Conservation (phyloP, 2,329 filamentous ascomycete species). For the Penicillium sp. region DNA sequence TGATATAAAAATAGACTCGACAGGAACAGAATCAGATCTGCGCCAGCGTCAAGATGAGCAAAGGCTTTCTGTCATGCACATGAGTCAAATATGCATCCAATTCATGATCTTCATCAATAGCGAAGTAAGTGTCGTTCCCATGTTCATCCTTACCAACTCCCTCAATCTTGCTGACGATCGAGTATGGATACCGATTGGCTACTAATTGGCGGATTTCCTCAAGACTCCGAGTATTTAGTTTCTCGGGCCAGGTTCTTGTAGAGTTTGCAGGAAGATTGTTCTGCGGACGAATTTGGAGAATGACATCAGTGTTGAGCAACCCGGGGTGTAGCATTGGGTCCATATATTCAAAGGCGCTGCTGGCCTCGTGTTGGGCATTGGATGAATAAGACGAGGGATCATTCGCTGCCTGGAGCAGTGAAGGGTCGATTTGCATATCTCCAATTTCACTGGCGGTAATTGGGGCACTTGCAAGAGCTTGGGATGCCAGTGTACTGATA, state of each 20-base stretch:
- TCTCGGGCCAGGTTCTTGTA: constrained; percentile 62
- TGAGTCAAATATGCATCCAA: constrained; percentile 70
- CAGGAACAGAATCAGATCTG: constrained; percentile 16
- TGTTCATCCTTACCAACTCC: constrained; percentile 63
- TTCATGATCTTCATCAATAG: constrained; percentile 70
- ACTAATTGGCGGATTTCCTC: constrained; percentile 64
- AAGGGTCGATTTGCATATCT: constrained; percentile 64
- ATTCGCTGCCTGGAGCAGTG: constrained; percentile 59
- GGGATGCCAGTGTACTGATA: constrained; percentile 45
- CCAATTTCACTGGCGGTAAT: constrained; percentile 41
- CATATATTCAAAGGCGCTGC: constrained; percentile 35
- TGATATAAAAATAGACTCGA: not conserved
- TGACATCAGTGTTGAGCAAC: constrained; percentile 56
- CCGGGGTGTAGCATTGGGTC: constrained; percentile 36
- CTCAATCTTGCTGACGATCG: constrained; percentile 61
- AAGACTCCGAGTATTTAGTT: constrained; percentile 59
- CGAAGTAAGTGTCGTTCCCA: constrained; percentile 61
- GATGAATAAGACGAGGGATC: constrained; percentile 43
- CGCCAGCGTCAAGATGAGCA: constrained; percentile 49
- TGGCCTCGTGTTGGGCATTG: constrained; percentile 35
- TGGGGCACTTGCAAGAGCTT: constrained; percentile 44
- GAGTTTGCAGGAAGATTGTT: constrained; percentile 52
- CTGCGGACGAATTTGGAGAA: constrained; percentile 67
- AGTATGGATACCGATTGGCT: constrained; percentile 60
- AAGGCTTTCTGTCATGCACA: constrained; percentile 56